These are phyloP conservation scores for Calonectria hawksworthii DNA, from an alignment of 2,329 filamentous ascomycete species.

Conservation along the genomic window DNA sequence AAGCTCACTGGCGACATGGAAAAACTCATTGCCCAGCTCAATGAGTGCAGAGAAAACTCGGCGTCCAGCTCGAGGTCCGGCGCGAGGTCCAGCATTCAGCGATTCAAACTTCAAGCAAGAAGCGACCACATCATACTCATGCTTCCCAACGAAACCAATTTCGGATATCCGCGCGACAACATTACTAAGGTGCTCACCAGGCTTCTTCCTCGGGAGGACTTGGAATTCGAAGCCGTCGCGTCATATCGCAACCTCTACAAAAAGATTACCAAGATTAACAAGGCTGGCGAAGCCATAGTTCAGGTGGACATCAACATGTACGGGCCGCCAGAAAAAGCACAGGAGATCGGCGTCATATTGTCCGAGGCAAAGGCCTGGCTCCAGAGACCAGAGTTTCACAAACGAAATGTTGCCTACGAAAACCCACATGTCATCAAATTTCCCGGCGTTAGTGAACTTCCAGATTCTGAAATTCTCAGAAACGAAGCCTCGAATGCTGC, in stretches of 20 bases:
- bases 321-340: constrained; percentile 42
- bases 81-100: background rate
- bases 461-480: constrained; percentile 1
- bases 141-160: background rate
- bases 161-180: constrained; percentile 4
- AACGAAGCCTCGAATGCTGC: background rate
- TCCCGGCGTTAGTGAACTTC: background rate
- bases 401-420: constrained; percentile 8
- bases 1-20: constrained; percentile 25
- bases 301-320: constrained; percentile 55
- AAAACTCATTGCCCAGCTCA: background rate
- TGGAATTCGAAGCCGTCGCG: constrained; percentile 30
- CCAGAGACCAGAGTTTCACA: constrained; percentile 48
- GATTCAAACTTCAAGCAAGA: background rate
- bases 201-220: background rate
- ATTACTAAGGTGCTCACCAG: constrained; percentile 4
- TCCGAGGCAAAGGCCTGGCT: constrained; percentile 51
- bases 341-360: constrained; percentile 45
- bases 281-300: constrained; percentile 43
- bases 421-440: constrained; percentile 34
- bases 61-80: no score
- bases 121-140: background rate
- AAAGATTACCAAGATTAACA: constrained; percentile 42
- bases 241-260: constrained; percentile 33
- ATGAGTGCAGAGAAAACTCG: background rate